These are phyloP conservation scores for Lotus japonicus DNA, from an alignment of 306 rosid genomes.

Conservation along the genomic window DNA sequence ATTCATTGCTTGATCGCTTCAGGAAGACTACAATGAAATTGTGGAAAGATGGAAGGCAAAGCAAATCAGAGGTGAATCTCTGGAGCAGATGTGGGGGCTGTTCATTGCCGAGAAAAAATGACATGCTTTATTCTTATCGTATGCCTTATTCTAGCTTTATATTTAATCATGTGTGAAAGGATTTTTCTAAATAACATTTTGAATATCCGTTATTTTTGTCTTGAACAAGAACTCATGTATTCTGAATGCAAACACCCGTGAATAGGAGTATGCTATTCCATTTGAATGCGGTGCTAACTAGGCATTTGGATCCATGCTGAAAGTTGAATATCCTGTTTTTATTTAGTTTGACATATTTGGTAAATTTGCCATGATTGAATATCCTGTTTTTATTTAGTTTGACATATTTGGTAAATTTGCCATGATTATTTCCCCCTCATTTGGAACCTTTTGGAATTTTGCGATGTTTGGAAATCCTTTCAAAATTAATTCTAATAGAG, in stretches of 20 bases:
- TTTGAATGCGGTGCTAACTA: neutral
- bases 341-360: neutral
- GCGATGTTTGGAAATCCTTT: no score
- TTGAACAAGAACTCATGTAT: neutral
- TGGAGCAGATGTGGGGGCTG: conserved; percentile 68
- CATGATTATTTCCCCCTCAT: neutral
- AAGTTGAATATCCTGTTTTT: neutral
- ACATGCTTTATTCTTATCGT: conserved; percentile 1
- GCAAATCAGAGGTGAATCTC: conserved; percentile 38
- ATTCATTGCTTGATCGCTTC: conserved; percentile 10
- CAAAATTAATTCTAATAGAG: no score
- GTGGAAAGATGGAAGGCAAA: conserved; percentile 58
- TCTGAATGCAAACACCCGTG: neutral
- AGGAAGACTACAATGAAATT: conserved; percentile 55
- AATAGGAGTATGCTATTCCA: neutral
- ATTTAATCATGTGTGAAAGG: neutral
- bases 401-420: neutral
- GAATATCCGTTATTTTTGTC: neutral
- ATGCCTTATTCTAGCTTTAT: neutral
- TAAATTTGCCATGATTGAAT: no score
- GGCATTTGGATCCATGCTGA: neutral
- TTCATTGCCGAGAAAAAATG: conserved; percentile 70
- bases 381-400: neutral
- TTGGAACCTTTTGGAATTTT: neutral
- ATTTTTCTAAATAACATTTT: conserved; percentile 5